phyloP scores from a whole-genome alignment of 176 grass and related monocot genomes.

The Paspalum notatum region DNA sequence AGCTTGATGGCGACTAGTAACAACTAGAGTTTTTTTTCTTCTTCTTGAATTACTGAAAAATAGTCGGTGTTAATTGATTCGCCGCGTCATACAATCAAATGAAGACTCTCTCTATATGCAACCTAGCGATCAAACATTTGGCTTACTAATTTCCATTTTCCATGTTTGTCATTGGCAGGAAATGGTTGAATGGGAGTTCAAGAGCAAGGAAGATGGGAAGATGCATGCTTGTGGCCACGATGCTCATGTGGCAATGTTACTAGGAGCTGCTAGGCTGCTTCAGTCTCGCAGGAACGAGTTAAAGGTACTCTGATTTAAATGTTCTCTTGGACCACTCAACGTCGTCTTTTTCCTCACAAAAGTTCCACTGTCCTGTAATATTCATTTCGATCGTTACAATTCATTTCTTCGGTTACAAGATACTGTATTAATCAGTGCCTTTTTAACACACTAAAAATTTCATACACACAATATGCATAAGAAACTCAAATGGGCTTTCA shows the following conservation, averaged over 20 bases:
- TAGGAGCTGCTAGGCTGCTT: conserved; percentile 77
- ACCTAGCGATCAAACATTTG: too few relatives aligned
- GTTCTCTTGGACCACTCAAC: too few relatives aligned
- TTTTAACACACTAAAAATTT: too few relatives aligned
- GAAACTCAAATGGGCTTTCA: neutral
- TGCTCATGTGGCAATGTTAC: conserved; percentile 74
- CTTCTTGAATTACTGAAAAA: too few relatives aligned
- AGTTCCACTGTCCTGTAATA: too few relatives aligned
- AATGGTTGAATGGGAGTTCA: conserved; percentile 78
- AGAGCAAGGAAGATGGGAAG: conserved; percentile 76
- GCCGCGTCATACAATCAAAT: neutral
- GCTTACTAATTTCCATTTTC: neutral
- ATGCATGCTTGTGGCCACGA: conserved; percentile 96
- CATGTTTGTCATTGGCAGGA: conserved; percentile 43
- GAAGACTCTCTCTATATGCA: neutral
- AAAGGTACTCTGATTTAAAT: conserved; percentile 41
- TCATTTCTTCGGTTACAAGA: too few relatives aligned
- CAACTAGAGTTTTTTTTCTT: neutral
- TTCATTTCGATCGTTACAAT: too few relatives aligned
- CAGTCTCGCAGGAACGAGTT: conserved; percentile 47
- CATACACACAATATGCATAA: neutral
- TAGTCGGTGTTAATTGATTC: neutral
- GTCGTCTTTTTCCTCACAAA: too few relatives aligned
- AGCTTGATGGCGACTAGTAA: neutral
- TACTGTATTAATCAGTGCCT: too few relatives aligned